Percentiles rank a stretch among this genome's conserved stretches.
Conservation (phyloP, 1,139 yeast species). For the Yamadazyma siamensis region DNA sequence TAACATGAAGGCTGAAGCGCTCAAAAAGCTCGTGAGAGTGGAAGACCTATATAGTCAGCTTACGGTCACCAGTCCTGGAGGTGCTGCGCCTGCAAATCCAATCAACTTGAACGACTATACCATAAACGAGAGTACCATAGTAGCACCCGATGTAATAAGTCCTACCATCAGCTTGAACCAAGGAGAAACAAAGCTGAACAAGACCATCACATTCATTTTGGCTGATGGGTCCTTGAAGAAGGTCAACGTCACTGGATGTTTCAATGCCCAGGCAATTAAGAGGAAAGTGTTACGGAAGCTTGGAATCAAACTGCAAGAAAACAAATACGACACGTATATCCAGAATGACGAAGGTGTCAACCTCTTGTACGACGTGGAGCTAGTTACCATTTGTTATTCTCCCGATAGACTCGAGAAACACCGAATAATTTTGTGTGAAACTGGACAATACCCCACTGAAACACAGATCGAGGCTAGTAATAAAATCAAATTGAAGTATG, state of each 20-base stretch:
- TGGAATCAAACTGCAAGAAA: conserved; percentile 42
- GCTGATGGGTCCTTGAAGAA: conserved; percentile 74
- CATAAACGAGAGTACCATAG: conserved; percentile 14
- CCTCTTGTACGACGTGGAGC: conserved; percentile 69
- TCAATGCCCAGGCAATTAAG: conserved; percentile 77
- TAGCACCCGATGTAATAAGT: conserved; percentile 5
- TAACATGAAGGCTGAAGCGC: conserved; percentile 33
- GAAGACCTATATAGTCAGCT: conserved; percentile 27
- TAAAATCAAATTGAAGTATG: conserved; percentile 34
- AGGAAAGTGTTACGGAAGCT: conserved; percentile 63
- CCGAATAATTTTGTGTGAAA: conserved; percentile 67
- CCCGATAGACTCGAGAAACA: conserved; percentile 69
- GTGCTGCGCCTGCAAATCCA: conserved; percentile 10
- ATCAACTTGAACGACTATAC: conserved; percentile 11
- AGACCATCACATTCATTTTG: conserved; percentile 60
- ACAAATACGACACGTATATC: conserved; percentile 42
- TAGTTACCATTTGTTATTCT: conserved; percentile 79
- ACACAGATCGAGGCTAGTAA: conserved; percentile 64
- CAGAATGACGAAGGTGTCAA: conserved; percentile 35
- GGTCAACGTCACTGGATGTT: conserved; percentile 76
- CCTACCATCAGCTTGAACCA: conserved; percentile 6
- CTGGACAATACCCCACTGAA: conserved; percentile 59
- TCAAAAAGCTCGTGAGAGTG: conserved; percentile 31
- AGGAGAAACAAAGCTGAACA: conserved; percentile 27
- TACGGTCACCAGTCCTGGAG: conserved; percentile 15